These are phyloP conservation scores for Cyberlindnera euphorbiiphila DNA, from an alignment of 805 yeast genomes.

Conservation along the genomic window DNA sequence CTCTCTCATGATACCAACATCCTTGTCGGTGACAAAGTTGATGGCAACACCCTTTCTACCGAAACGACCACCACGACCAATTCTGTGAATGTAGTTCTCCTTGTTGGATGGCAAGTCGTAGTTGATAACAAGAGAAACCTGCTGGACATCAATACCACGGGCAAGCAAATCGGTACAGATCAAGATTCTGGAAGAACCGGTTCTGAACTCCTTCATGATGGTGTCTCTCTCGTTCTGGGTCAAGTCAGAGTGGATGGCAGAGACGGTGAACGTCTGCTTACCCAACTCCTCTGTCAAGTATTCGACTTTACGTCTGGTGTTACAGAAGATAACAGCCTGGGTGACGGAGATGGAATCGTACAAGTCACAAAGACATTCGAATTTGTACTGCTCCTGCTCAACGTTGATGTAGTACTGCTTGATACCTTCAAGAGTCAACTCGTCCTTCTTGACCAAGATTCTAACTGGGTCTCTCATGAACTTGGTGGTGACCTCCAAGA, in stretches of 20 bases:
- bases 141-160: slow-evolving; percentile 97
- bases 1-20: slow-evolving; percentile 70
- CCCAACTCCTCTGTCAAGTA: slow-evolving; percentile 72
- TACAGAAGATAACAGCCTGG: slow-evolving; percentile 97
- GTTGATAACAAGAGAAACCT: slow-evolving; percentile 90
- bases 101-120: slow-evolving; percentile 87
- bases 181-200: slow-evolving; percentile 88
- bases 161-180: slow-evolving; percentile 96
- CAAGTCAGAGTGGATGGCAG: slow-evolving; percentile 95
- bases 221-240: slow-evolving; percentile 90
- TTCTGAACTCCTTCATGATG: slow-evolving; percentile 93
- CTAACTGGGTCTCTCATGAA: slow-evolving; percentile 94
- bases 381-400: slow-evolving; percentile 91
- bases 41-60: slow-evolving; percentile 98
- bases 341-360: slow-evolving; percentile 95
- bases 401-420: slow-evolving; percentile 89
- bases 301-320: slow-evolving; percentile 92
- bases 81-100: slow-evolving; percentile 95
- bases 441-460: slow-evolving; percentile 92
- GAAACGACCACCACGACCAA: slow-evolving; percentile 97
- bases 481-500: slow-evolving; percentile 83
- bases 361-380: slow-evolving; percentile 89
- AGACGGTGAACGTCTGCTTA: slow-evolving; percentile 82
- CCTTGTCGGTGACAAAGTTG: slow-evolving; percentile 84
- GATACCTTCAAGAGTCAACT: slow-evolving; percentile 92